Conservation (phyloP, 108 stramenopile genomes). For the Fistulifera solaris region DNA sequence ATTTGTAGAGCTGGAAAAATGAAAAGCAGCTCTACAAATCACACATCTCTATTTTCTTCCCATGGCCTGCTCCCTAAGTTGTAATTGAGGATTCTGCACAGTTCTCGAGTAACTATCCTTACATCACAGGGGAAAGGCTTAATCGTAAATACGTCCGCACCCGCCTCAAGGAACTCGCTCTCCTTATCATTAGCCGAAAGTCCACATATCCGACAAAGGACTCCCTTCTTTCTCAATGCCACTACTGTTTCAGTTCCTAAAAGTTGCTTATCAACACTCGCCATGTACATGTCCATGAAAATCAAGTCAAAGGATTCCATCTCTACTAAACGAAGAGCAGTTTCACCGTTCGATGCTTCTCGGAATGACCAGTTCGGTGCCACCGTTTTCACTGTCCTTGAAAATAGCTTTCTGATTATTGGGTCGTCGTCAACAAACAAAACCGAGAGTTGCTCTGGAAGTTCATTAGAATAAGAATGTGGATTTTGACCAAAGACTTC, state of each 20-base stretch:
- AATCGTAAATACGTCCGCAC: constrained; percentile 35
- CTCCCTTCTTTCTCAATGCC: constrained; percentile 31
- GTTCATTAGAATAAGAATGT: neutral
- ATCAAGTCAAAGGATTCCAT: constrained; percentile 15
- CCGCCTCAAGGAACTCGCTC: constrained; percentile 23
- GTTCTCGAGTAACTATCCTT: neutral
- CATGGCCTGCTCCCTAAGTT: too few species aligned
- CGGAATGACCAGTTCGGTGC: constrained; percentile 19
- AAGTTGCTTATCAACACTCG: constrained; percentile 44
- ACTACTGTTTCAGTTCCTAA: constrained; percentile 45
- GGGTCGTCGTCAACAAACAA: constrained; percentile 33
- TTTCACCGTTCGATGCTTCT: constrained; percentile 31
- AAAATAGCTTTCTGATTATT: constrained; percentile 25
- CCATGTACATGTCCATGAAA: constrained; percentile 25
- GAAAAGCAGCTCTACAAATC: too few species aligned
- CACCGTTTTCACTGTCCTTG: constrained; percentile 12
- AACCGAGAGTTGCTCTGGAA: constrained; percentile 15
- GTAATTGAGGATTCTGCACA: neutral
- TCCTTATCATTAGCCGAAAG: constrained; percentile 47
- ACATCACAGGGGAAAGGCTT: constrained; percentile 44
- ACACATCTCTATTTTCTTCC: too few species aligned
- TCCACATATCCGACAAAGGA: constrained; percentile 32
- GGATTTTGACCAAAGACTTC: neutral
- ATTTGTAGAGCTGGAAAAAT: too few species aligned
- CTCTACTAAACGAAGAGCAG: constrained; percentile 18